Percentiles rank a stretch among this genome's conserved stretches.
Conservation (phyloP, 2,329 filamentous ascomycete species). For the Colletotrichum viniferum region DNA sequence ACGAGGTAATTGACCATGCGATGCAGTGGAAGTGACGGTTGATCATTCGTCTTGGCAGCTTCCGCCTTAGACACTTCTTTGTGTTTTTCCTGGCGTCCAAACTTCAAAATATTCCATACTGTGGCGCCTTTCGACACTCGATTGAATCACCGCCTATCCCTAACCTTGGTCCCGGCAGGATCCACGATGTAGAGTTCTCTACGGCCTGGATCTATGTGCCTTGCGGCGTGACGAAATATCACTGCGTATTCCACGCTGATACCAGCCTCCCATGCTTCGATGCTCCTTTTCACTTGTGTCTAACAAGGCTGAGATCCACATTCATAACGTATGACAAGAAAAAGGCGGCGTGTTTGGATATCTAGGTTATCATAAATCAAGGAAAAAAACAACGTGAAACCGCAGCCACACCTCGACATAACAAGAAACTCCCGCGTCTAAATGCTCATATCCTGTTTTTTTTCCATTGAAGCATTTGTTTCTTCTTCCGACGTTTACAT, state of each 20-base stretch:
- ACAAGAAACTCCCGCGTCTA: neutral
- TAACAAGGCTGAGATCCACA: too few species aligned
- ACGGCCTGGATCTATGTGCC: too few species aligned
- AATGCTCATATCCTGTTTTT: neutral
- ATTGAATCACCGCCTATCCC: too few species aligned
- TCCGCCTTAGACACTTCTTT: neutral
- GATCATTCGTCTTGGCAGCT: neutral
- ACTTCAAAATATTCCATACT: too few species aligned
- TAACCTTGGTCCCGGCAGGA: too few species aligned
- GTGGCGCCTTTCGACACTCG: too few species aligned
- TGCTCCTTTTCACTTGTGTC: too few species aligned
- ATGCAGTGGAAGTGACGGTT: neutral
- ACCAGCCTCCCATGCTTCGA: too few species aligned
- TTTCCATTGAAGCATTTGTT: neutral
- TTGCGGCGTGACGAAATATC: too few species aligned
- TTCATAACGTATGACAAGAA: too few species aligned
- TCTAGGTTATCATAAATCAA: neutral
- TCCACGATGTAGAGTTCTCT: too few species aligned
- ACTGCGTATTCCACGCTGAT: too few species aligned
- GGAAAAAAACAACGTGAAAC: neutral
- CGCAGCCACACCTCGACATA: neutral
- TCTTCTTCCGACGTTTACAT: slow-evolving; percentile 58
- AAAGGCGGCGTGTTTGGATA: neutral
- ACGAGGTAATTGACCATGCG: neutral
- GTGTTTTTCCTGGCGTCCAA: neutral